Evolutionary conservation across 495 filamentous ascomycete species (phyloP).

Genomic region (Hyaloscypha finlandica): DNA sequence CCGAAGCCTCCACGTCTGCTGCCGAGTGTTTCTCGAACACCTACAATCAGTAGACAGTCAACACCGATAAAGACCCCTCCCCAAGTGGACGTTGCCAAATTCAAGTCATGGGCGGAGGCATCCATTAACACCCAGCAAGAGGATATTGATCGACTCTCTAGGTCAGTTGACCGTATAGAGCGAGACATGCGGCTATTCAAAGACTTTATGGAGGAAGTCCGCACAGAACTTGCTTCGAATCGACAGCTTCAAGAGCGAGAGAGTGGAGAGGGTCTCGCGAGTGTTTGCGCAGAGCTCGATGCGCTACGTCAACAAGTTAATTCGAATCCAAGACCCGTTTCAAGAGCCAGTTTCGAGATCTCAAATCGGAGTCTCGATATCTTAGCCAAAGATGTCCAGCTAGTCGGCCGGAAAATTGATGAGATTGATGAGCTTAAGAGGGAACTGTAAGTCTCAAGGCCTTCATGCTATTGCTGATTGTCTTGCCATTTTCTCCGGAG

Average conservation of each 20-base stretch:
- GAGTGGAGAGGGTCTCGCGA: neutral
- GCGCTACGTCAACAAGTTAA: neutral
- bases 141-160: conserved; percentile 29
- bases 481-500: neutral
- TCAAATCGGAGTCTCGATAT: neutral
- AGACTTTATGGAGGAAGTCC: conserved; percentile 29
- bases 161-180: conserved; percentile 28
- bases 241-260: neutral
- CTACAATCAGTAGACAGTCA: conserved; percentile 1
- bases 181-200: conserved; percentile 25
- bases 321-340: neutral
- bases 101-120: conserved; percentile 28
- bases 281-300: neutral
- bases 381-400: conserved; percentile 9
- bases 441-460: conserved; percentile 8
- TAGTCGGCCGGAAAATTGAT: conserved; percentile 14
- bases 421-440: conserved; percentile 18
- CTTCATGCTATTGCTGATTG: neutral
- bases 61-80: neutral
- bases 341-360: neutral
- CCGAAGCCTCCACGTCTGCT: neutral
- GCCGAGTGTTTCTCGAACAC: neutral
- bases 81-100: conserved; percentile 9
- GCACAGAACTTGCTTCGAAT: conserved; percentile 11
- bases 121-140: conserved; percentile 25